Percentiles rank a stretch among this genome's conserved stretches.
phyloP scores from a whole-genome alignment of 345 rosid species.

The Salix viminalis region DNA sequence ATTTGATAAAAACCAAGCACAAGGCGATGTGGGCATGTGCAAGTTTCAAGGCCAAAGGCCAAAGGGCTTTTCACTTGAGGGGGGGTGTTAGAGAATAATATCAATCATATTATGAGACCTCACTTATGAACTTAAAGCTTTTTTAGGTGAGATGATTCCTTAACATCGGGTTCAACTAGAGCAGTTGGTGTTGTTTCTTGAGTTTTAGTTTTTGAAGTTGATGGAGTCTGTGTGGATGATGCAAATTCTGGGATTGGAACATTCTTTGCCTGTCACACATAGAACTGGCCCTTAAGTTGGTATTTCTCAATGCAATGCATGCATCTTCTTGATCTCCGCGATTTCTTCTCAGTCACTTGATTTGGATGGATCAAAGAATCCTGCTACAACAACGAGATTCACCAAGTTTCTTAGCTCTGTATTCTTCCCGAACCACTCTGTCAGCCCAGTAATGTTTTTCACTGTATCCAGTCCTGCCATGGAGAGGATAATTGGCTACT shows the following conservation, averaged over 20 bases:
- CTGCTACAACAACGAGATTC: slow-evolving; percentile 86
- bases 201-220: slow-evolving; percentile 7
- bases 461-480: slow-evolving; percentile 97
- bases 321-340: slow-evolving; percentile 85
- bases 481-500: slow-evolving; percentile 66
- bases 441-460: slow-evolving; percentile 81
- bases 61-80: too few species aligned
- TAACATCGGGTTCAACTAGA: neutral
- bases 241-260: slow-evolving; percentile 48
- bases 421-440: slow-evolving; percentile 92
- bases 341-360: slow-evolving; percentile 88
- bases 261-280: slow-evolving; percentile 44
- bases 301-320: slow-evolving; percentile 62
- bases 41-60: too few species aligned
- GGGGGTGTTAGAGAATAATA: too few species aligned
- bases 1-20: too few species aligned
- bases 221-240: slow-evolving; percentile 15
- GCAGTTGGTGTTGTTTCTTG: slow-evolving; percentile 19
- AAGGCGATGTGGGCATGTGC: too few species aligned
- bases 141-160: too few species aligned
- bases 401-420: slow-evolving; percentile 65
- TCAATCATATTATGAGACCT: too few species aligned
- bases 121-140: too few species aligned
- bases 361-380: slow-evolving; percentile 71
- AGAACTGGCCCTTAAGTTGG: slow-evolving; percentile 64